phyloP scores from a whole-genome alignment of 805 yeast genomes.

The Candida railenensis region DNA sequence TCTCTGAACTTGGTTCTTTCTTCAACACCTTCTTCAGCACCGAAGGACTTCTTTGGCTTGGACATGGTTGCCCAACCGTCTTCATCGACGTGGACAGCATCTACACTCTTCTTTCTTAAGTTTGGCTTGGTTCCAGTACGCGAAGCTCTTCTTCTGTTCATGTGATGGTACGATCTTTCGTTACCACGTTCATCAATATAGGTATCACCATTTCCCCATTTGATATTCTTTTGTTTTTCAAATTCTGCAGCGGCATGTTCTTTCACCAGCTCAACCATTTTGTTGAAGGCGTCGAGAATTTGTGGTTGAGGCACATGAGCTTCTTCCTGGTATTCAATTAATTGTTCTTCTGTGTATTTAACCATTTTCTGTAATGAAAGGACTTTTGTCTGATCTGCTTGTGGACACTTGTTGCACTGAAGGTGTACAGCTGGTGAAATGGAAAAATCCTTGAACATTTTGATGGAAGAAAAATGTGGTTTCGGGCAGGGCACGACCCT shows the following conservation, averaged over 20 bases:
- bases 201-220: slow-evolving; percentile 41
- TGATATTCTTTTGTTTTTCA: slow-evolving; percentile 24
- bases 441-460: no score
- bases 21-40: slow-evolving; percentile 47
- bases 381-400: background rate
- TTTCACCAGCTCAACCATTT: slow-evolving; percentile 64
- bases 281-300: slow-evolving; percentile 63
- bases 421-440: background rate
- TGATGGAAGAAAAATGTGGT: no score
- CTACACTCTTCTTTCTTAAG: slow-evolving; percentile 55
- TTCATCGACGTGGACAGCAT: slow-evolving; percentile 58
- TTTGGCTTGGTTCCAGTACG: slow-evolving; percentile 46
- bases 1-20: slow-evolving; percentile 48
- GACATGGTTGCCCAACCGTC: slow-evolving; percentile 81
- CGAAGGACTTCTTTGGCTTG: slow-evolving; percentile 47
- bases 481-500: no score
- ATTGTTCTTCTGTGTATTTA: slow-evolving; percentile 71
- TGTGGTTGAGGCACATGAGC: slow-evolving; percentile 62
- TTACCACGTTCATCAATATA: slow-evolving; percentile 46
- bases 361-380: slow-evolving; percentile 37
- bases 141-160: slow-evolving; percentile 65
- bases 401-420: background rate
- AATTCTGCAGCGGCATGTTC: slow-evolving; percentile 37
- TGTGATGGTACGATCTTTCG: slow-evolving; percentile 44
- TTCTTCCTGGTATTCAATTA: slow-evolving; percentile 53